A percentile compares a stretch with the other conserved stretches of the same genome.
Evolutionary conservation across 345 rosid genomes (phyloP).

Genomic region (Eucalyptus tenuipes): DNA sequence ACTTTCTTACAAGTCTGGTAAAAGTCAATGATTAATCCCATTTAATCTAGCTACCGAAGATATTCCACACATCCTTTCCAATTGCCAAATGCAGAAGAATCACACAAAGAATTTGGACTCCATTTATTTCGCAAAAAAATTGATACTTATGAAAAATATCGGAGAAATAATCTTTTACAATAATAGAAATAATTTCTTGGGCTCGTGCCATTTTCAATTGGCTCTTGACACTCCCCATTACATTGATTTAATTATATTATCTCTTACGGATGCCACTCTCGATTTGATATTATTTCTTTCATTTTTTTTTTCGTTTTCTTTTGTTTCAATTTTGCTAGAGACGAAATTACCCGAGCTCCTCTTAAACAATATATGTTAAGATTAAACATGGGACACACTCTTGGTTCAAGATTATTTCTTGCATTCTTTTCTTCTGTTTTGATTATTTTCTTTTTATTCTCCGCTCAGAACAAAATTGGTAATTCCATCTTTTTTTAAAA

Average conservation of each 20-base stretch:
- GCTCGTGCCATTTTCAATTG: background rate
- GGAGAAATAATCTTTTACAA: background rate
- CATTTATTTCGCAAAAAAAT: accelerated
- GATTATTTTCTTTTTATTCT: background rate
- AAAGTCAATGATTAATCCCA: background rate
- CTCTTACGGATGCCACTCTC: background rate
- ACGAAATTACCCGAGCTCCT: background rate
- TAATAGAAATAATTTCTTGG: background rate
- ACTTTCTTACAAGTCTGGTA: background rate
- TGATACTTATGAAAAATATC: background rate
- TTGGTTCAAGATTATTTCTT: background rate
- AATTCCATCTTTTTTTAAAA: too few species aligned
- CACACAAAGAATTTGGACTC: background rate
- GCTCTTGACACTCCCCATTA: background rate
- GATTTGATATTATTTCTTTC: too few species aligned
- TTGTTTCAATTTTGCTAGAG: background rate
- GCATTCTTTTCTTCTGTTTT: background rate
- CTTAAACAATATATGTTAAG: background rate
- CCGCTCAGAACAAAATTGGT: background rate
- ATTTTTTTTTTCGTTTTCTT: too few species aligned
- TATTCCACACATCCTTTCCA: background rate
- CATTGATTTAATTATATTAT: background rate
- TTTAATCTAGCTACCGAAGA: background rate
- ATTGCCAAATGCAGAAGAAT: background rate
- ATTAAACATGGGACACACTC: background rate